A percentile compares a stretch with the other conserved stretches of the same genome.
phyloP scores from a whole-genome alignment of 1,139 yeast genomes.

The Magnusiomyces ingens region DNA sequence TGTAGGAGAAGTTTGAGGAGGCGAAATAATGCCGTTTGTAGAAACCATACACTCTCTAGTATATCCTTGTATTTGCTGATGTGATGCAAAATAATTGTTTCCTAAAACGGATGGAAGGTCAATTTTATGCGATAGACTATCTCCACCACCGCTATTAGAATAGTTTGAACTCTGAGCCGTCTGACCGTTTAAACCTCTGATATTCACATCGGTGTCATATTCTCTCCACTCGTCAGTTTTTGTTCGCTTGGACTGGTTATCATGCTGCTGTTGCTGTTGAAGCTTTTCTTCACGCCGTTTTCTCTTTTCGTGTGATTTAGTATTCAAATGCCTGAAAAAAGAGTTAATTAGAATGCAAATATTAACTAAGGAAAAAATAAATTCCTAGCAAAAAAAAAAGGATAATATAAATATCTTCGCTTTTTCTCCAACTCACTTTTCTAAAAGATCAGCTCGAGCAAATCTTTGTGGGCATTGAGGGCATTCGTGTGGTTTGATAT shows the following conservation, averaged over 20 bases:
- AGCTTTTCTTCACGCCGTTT: slow-evolving; percentile 20
- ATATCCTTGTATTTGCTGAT: no score
- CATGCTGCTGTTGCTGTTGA: slow-evolving; percentile 3
- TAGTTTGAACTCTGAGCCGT: not conserved
- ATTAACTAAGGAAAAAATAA: not conserved
- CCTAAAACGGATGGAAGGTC: not conserved
- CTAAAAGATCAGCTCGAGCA: slow-evolving; percentile 28
- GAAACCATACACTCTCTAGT: no score
- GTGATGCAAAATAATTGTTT: not conserved
- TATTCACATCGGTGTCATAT: not conserved
- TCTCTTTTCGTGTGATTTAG: slow-evolving; percentile 27
- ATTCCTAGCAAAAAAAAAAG: not conserved
- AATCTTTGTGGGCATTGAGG: slow-evolving; percentile 26
- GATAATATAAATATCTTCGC: no score
- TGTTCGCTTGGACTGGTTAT: not conserved
- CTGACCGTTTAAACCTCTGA: not conserved
- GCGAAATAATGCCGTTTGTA: no score
- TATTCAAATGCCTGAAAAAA: slow-evolving; percentile 21
- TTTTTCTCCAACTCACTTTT: slow-evolving; percentile 19
- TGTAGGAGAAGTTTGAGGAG: no score
- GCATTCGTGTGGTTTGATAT: slow-evolving; percentile 27
- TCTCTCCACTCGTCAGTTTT: not conserved
- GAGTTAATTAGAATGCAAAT: not conserved
- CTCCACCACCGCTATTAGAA: not conserved
- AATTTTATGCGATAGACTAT: not conserved